Percentiles rank a stretch among this genome's conserved stretches.
Conservation (phyloP, 2,329 filamentous ascomycete species). For the Drechslera avenae region DNA sequence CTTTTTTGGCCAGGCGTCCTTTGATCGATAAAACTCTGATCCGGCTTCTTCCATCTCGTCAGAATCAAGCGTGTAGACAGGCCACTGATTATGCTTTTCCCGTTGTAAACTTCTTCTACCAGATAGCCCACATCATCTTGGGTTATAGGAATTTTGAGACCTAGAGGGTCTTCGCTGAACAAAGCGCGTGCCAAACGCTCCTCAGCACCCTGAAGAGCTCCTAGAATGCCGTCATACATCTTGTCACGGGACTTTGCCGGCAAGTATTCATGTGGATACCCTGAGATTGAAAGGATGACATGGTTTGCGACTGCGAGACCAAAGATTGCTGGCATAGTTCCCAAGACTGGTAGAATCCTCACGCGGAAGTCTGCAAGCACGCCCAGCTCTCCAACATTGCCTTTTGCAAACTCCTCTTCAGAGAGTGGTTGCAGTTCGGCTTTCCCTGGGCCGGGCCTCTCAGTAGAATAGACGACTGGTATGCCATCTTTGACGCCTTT, state of each 20-base stretch:
- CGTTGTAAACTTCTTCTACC: constrained; percentile 85
- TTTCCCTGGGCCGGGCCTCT: constrained; percentile 88
- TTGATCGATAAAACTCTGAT: constrained; percentile 66
- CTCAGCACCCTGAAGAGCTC: constrained; percentile 75
- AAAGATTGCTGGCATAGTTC: constrained; percentile 97
- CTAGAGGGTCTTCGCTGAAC: constrained; percentile 62
- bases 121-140: constrained; percentile 84
- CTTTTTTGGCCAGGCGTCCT: constrained; percentile 76
- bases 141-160: constrained; percentile 79
- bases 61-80: constrained; percentile 78
- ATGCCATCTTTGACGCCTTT: constrained; percentile 83
- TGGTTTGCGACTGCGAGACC: constrained; percentile 92
- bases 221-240: constrained; percentile 85
- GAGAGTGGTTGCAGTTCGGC: constrained; percentile 84
- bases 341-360: constrained; percentile 90
- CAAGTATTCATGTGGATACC: constrained; percentile 85
- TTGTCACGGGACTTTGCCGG: constrained; percentile 84
- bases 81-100: constrained; percentile 81
- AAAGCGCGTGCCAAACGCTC: constrained; percentile 70
- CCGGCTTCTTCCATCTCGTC: constrained; percentile 77
- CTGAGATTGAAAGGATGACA: constrained; percentile 78
- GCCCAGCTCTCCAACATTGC: constrained; percentile 81
- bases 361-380: constrained; percentile 92
- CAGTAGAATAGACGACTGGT: constrained; percentile 88
- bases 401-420: constrained; percentile 87